These are phyloP conservation scores for Luffa acutangula DNA, from an alignment of 306 rosid species.

Conservation along the genomic window DNA sequence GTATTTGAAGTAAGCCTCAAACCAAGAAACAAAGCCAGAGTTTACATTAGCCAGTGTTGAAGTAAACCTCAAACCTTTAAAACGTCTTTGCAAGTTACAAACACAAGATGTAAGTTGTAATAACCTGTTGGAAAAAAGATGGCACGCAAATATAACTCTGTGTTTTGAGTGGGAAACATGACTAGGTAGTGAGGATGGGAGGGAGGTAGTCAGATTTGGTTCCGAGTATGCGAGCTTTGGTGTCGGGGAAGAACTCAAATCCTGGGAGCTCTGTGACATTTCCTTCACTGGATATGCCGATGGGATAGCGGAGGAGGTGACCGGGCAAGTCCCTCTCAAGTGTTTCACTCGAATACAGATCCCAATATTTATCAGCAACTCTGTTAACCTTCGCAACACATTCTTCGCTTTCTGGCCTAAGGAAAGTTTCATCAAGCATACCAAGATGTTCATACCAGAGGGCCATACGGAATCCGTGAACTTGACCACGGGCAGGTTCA, in stretches of 20 bases:
- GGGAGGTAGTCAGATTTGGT: slow-evolving; percentile 57
- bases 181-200: slow-evolving; percentile 62
- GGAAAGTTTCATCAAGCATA: slow-evolving; percentile 43
- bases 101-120: background rate
- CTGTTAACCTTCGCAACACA: slow-evolving; percentile 46
- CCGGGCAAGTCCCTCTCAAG: slow-evolving; percentile 63
- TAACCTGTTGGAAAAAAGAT: background rate
- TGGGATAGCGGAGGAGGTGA: slow-evolving; percentile 58
- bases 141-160: background rate
- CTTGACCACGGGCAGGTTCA: slow-evolving; percentile 55
- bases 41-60: background rate
- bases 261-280: slow-evolving; percentile 42
- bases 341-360: slow-evolving; percentile 39
- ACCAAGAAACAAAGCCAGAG: background rate
- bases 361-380: slow-evolving; percentile 66
- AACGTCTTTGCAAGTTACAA: background rate
- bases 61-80: background rate
- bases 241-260: slow-evolving; percentile 56
- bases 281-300: slow-evolving; percentile 40
- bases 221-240: slow-evolving; percentile 57
- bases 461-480: slow-evolving; percentile 61
- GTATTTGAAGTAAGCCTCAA: background rate
- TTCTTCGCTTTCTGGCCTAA: slow-evolving; percentile 39
- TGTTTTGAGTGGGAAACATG: slow-evolving; percentile 10
- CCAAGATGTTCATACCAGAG: slow-evolving; percentile 74